These are phyloP conservation scores for Aspergillus sp. DNA, from an alignment of 2,329 filamentous ascomycete species.

Conservation along the genomic window DNA sequence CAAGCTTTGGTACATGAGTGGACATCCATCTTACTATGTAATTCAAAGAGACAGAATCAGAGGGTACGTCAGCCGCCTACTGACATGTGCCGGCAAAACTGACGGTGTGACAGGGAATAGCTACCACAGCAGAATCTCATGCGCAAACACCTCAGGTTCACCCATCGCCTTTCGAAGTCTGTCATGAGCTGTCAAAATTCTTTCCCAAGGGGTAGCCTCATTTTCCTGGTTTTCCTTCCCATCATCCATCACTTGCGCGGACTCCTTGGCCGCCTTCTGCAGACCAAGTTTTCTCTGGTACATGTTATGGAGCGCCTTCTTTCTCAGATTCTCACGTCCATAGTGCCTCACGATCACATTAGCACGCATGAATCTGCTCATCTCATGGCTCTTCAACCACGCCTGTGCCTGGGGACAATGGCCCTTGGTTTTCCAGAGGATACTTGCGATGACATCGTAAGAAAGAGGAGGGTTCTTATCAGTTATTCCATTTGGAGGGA, in stretches of 20 bases:
- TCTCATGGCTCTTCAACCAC: slow-evolving; percentile 23
- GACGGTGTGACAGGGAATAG: neutral
- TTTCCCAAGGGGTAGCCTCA: slow-evolving; percentile 4
- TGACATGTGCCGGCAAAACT: neutral
- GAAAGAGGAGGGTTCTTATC: slow-evolving; percentile 11
- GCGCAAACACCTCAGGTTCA: neutral
- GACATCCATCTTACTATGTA: slow-evolving; percentile 3
- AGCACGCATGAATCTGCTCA: slow-evolving; percentile 10
- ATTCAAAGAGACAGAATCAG: neutral
- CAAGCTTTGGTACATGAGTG: slow-evolving; percentile 9
- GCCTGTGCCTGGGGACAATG: slow-evolving; percentile 21
- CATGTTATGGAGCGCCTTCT: slow-evolving; percentile 10
- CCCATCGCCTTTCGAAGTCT: slow-evolving; percentile 18
- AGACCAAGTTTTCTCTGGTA: slow-evolving; percentile 10
- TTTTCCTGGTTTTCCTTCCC: neutral
- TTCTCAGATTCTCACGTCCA: slow-evolving; percentile 13
- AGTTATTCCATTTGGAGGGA: slow-evolving; percentile 6
- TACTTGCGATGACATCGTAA: slow-evolving; percentile 19
- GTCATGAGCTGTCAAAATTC: slow-evolving; percentile 15
- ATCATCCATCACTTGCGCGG: slow-evolving; percentile 1
- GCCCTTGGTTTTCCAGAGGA: slow-evolving; percentile 21
- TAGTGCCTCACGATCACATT: slow-evolving; percentile 6
- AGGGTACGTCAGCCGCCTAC: neutral
- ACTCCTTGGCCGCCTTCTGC: neutral
- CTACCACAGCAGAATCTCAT: neutral